Evolutionary conservation across 106 monocot genomes (phyloP), one percentile per base, ranked within the genome.

Genomic region (Acorus calamus): DNA sequence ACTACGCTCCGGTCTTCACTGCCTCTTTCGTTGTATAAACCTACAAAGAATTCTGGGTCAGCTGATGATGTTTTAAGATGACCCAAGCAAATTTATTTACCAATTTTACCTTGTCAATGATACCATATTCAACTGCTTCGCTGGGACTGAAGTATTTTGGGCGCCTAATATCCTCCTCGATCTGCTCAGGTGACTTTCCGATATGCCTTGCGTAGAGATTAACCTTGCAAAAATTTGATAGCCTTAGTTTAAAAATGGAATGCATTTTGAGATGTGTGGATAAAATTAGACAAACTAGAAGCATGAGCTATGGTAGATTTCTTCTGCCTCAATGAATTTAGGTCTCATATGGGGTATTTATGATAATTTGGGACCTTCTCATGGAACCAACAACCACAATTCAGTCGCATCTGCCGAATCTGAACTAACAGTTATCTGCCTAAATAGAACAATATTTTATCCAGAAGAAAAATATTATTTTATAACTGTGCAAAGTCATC

Each of bases 121-220:
- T 84, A 3, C 96, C 96, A 73, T 96, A 96, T 69, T 91, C 90
- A 61, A 91, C 78, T 47, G 96, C 96, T 84, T 96, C 96, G 52
- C 77, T 85, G 6, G 96, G 96, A 50, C 84, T 87, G 69, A 96
- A 96, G 68, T 96, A 96, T 68, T 96, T 96, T 43, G 90, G 96
- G 3, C 84, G 90, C 63, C 87, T 80, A 60, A 96, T 87, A 61
- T 96, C 96, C 66, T 74, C 78, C 67, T 84, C 96, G 54, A 96
- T 96, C 73, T 85, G 84, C 74, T 96, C 90, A 0, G 65, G 56
- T 61, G 96, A 56, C 65, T 96, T 87, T 13, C 90, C 90, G 0
- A 84, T 79, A 67, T 91, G 90, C 69, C 77, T 84, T 42, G 96
- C 53, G 44, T 77, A 91, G 6, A 96, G 72, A 11, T 66, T 41